These are phyloP conservation scores for Tolypocladium amazonense DNA, from an alignment of 2,329 filamentous ascomycete species.

Conservation along the genomic window DNA sequence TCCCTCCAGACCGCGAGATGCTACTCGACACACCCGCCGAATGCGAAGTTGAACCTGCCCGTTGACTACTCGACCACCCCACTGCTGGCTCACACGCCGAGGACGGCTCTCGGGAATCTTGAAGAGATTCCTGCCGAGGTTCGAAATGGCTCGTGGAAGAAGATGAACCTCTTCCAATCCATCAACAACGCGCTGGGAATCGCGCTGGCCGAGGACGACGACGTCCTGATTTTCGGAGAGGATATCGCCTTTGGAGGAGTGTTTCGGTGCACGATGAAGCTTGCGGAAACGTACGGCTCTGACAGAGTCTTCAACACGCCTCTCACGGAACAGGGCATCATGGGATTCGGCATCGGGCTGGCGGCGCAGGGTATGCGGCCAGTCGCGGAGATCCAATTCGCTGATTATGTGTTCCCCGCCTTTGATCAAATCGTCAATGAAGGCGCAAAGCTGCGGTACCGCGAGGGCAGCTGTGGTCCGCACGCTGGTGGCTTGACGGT, in stretches of 20 bases:
- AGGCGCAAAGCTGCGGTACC: slow-evolving; percentile 77
- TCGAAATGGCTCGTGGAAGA: slow-evolving; percentile 62
- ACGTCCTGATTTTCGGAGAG: slow-evolving; percentile 86
- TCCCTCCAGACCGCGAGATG: slow-evolving; percentile 12
- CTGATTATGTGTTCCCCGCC: slow-evolving; percentile 86
- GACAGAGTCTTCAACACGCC: slow-evolving; percentile 96
- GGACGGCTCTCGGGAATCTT: slow-evolving; percentile 53
- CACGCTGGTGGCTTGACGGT: slow-evolving; percentile 72
- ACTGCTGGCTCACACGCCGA: slow-evolving; percentile 69
- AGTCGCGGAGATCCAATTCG: slow-evolving; percentile 91
- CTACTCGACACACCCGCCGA: slow-evolving; percentile 48
- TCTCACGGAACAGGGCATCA: slow-evolving; percentile 84
- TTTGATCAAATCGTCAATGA: slow-evolving; percentile 95
- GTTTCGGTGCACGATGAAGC: slow-evolving; percentile 86
- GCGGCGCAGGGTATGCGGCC: slow-evolving; percentile 88
- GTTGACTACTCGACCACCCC: slow-evolving; percentile 78
- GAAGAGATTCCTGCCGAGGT: slow-evolving; percentile 59
- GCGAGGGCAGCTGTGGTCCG: slow-evolving; percentile 48
- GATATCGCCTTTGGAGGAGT: slow-evolving; percentile 96
- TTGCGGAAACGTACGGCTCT: slow-evolving; percentile 76
- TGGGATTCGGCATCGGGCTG: slow-evolving; percentile 85
- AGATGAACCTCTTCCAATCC: slow-evolving; percentile 88
- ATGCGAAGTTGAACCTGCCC: slow-evolving; percentile 67
- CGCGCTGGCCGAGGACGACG: slow-evolving; percentile 72
- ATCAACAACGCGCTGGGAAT: slow-evolving; percentile 83